Percentiles rank a stretch among this genome's conserved stretches.
Conservation (phyloP, 2,329 filamentous ascomycete genomes). For the Immersiporthe knoxdaviesiana region DNA sequence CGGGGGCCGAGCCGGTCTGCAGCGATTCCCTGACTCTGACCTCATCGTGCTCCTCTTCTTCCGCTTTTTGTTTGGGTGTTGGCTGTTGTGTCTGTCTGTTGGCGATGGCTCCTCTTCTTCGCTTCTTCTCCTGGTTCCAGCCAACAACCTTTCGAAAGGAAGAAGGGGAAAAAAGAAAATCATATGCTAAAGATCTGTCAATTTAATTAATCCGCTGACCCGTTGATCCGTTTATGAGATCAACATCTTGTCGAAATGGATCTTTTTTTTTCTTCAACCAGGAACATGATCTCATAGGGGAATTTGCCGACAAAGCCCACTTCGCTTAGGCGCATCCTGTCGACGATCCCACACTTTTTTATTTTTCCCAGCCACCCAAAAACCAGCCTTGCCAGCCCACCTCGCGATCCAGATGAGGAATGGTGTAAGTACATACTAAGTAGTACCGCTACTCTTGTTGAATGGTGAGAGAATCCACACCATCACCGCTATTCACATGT, state of each 20-base stretch:
- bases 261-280: neutral
- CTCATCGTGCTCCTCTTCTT: constrained; percentile 10
- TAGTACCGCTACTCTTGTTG: neutral
- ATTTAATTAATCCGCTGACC: neutral
- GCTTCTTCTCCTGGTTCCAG: neutral
- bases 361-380: constrained; percentile 9
- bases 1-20: neutral
- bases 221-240: neutral
- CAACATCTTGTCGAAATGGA: neutral
- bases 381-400: constrained; percentile 4
- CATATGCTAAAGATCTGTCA: neutral
- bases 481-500: constrained; percentile 8
- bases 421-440: too few species aligned
- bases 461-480: neutral
- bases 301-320: neutral
- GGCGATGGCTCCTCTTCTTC: neutral
- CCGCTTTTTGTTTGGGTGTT: neutral
- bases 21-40: constrained; percentile 3
- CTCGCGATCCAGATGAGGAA: neutral
- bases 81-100: neutral
- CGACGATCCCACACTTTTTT: neutral
- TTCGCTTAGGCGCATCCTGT: neutral
- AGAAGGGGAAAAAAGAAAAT: too few species aligned
- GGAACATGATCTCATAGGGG: constrained; percentile 7
- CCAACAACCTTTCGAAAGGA: too few species aligned